Base-by-base conservation (phyloP, 768 basidiomycete genomes). In the Pisolithus albus region DNA sequence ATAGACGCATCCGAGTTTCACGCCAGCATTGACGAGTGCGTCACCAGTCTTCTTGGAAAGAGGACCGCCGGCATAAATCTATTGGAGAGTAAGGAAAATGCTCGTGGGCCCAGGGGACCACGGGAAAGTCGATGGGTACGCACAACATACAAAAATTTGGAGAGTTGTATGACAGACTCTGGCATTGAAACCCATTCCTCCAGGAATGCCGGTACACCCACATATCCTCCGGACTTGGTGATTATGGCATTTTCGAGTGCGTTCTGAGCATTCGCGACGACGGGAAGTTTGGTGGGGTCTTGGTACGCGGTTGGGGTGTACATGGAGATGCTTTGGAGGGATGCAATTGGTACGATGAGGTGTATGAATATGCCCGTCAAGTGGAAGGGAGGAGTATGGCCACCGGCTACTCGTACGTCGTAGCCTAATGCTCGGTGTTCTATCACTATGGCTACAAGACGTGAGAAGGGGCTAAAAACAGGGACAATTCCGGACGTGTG, bases 61-160 rank as follows among this genome's bases (percentile, higher is more conserved):
- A 8, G 73, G 68, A 0, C 71, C 74, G n/a, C 75, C 74, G 10
- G 66, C 70, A 42, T 59, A 75, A 0, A 57, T 7, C 75, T 76
- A 23, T n/a, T 13, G 28, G 16, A n/a, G 26, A 1, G 48, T n/a
- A 39, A n/a, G 38, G 30, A 30, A 1, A 4, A 0, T 49, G 18
- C 50, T 42, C 23, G 3, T 11, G 3, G n/a, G 7, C 18, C n/a
- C n/a, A 13, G 7, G 16, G 6, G 10, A 16, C 32, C 7, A 1
- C 0, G 1, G 21, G 4, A 10, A 24, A 4, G 7, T 15, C 2
- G 7, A 26, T 43, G 38, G 9, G 1, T 10, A 64, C 66, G 7
- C 46, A 76, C 71, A 9, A 74, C 59, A 26, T 32, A 53, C 0
- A 61, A 45, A 1, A 72, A 16, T 6, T 52, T 55, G 37, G 56